A percentile compares a stretch with the other conserved stretches of the same genome.
These are phyloP conservation scores for Pulveroboletus frians DNA, from an alignment of 768 basidiomycete species.

Conservation along the genomic window DNA sequence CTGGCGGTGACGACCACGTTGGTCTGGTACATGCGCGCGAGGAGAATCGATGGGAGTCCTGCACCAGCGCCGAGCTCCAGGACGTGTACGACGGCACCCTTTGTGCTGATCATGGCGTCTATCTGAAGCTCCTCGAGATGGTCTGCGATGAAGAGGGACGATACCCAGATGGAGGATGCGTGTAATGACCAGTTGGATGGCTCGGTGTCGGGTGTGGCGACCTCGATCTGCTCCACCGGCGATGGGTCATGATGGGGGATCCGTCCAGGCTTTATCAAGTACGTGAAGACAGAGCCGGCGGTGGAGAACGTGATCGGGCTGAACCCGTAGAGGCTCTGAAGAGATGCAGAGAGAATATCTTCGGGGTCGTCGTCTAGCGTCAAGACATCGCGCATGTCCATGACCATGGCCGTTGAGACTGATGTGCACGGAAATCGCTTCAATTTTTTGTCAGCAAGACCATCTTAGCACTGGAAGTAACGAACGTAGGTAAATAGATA, in stretches of 20 bases:
- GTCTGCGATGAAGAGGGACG: constrained; percentile 64
- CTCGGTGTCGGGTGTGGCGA: constrained; percentile 60
- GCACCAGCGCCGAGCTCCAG: constrained; percentile 74
- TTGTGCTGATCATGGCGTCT: constrained; percentile 18
- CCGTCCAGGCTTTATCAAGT: constrained; percentile 27
- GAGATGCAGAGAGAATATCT: constrained; percentile 63
- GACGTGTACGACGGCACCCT: constrained; percentile 30
- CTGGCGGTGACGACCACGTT: constrained; percentile 45
- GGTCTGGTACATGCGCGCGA: constrained; percentile 46
- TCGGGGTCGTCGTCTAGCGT: constrained; percentile 40
- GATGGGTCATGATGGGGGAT: constrained; percentile 6
- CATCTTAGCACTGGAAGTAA: not conserved
- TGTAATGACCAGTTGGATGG: constrained; percentile 71
- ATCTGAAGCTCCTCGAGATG: constrained; percentile 48
- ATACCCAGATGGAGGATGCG: constrained; percentile 71
- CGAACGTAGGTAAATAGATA: not conserved
- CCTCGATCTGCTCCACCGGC: constrained; percentile 31
- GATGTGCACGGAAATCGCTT: not conserved
- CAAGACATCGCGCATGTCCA: not conserved
- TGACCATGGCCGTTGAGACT: not conserved
- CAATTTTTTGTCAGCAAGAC: not conserved
- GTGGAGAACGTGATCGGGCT: constrained; percentile 56
- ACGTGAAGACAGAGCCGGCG: constrained; percentile 48
- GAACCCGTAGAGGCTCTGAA: constrained; percentile 58
- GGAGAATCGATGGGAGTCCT: constrained; percentile 65